Conservation (phyloP, 176 grass and related monocot species). For the Rhipidocladum racemiflorum region DNA sequence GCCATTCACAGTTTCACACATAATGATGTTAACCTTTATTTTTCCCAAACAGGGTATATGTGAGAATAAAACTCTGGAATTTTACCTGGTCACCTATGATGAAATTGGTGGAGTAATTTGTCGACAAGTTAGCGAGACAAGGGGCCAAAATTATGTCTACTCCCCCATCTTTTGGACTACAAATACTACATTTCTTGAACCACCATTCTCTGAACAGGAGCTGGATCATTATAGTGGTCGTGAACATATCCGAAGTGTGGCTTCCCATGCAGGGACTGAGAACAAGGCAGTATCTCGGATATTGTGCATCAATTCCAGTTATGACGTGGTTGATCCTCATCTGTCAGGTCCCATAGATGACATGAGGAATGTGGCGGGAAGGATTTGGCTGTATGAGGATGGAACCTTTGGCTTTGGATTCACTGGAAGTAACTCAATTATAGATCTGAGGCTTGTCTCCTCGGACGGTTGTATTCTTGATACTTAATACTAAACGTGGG, state of each 20-base stretch:
- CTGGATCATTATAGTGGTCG: conserved; percentile 51
- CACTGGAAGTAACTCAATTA: conserved; percentile 64
- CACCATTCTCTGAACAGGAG: conserved; percentile 78
- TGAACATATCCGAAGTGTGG: conserved; percentile 37
- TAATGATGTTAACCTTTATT: conserved; percentile 17
- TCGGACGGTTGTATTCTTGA: conserved; percentile 68
- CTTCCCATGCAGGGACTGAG: conserved; percentile 10
- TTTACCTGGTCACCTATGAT: conserved; percentile 82
- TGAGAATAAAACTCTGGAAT: conserved; percentile 67
- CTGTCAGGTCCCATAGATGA: conserved; percentile 34
- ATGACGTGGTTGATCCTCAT: conserved; percentile 62
- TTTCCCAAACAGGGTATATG: conserved; percentile 70
- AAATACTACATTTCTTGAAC: conserved; percentile 67
- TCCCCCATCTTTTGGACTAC: conserved; percentile 87
- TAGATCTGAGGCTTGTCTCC: conserved; percentile 69
- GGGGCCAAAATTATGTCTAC: conserved; percentile 58
- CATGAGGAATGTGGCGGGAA: conserved; percentile 64
- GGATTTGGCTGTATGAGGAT: conserved; percentile 92
- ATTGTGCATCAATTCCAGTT: conserved; percentile 74
- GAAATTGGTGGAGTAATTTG: conserved; percentile 88
- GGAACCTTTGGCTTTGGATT: conserved; percentile 93
- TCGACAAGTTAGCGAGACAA: conserved; percentile 53
- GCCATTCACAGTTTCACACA: neutral
- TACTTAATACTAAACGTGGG: conserved; percentile 37
- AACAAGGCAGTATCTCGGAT: conserved; percentile 53